phyloP scores from a whole-genome alignment of 2,329 filamentous ascomycete species.

The Aureobasidium musti region DNA sequence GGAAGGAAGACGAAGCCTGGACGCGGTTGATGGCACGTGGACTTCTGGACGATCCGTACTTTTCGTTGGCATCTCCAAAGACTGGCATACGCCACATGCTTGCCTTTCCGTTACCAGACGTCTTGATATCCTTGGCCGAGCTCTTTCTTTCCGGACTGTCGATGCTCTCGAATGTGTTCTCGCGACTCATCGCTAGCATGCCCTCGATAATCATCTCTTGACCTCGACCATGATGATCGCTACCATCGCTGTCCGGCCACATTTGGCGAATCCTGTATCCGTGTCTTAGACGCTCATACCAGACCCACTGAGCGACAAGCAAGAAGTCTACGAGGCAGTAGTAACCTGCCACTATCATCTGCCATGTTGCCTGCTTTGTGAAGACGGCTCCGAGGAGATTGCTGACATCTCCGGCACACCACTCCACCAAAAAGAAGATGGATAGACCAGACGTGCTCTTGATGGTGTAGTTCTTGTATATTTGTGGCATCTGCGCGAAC shows the following conservation, averaged over 20 bases:
- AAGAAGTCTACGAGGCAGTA: slow-evolving; percentile 67
- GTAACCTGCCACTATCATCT: slow-evolving; percentile 65
- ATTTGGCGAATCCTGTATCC: slow-evolving; percentile 48
- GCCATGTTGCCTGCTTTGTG: slow-evolving; percentile 66
- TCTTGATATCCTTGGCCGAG: slow-evolving; percentile 30
- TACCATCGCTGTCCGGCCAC: slow-evolving; percentile 35
- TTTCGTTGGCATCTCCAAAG: slow-evolving; percentile 34
- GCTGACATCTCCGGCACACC: slow-evolving; percentile 64
- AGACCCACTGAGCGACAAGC: slow-evolving; percentile 64
- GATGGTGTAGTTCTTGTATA: slow-evolving; percentile 66
- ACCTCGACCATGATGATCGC: slow-evolving; percentile 31
- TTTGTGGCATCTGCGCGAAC: slow-evolving; percentile 68
- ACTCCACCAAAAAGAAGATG: slow-evolving; percentile 66
- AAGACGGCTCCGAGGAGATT: slow-evolving; percentile 65
- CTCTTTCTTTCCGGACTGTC: slow-evolving; percentile 23
- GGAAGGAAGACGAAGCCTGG: slow-evolving; percentile 44
- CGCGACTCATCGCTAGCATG: slow-evolving; percentile 32
- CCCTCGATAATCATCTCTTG: slow-evolving; percentile 40
- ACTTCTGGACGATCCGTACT: slow-evolving; percentile 2
- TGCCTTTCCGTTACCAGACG: slow-evolving; percentile 29
- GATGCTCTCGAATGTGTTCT: slow-evolving; percentile 25
- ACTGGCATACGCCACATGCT: slow-evolving; percentile 31
- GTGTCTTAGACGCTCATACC: slow-evolving; percentile 62
- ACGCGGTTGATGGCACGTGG: slow-evolving; percentile 37
- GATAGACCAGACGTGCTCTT: slow-evolving; percentile 66